Percentiles rank a stretch among this genome's conserved stretches.
These are phyloP conservation scores for Wickerhamiella brachini DNA, from an alignment of 805 yeast species.

Conservation along the genomic window DNA sequence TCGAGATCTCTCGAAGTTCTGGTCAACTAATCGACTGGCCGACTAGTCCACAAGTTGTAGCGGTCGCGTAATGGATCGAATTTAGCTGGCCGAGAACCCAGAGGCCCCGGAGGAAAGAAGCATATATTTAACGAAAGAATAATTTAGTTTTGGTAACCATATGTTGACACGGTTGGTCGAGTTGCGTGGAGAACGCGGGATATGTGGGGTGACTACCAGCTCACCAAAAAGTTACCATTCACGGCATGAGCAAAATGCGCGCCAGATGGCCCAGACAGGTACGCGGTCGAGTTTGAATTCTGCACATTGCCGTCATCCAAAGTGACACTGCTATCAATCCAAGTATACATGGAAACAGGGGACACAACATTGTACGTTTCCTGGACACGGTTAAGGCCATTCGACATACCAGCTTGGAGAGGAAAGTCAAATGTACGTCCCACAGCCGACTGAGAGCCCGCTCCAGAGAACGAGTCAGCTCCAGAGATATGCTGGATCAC, in stretches of 20 bases:
- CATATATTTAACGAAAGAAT: background rate
- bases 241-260: conserved; percentile 5
- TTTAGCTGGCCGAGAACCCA: no score
- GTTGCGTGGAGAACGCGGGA: no score
- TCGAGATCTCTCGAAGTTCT: no score
- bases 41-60: no score
- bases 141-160: no score
- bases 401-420: conserved; percentile 7
- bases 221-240: background rate
- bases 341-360: conserved; percentile 4
- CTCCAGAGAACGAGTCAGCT: conserved; percentile 8
- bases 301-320: conserved; percentile 4
- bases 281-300: conserved; percentile 7
- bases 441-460: background rate
- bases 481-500: conserved; percentile 13
- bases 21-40: no score
- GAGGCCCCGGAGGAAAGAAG: no score
- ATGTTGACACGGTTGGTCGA: no score
- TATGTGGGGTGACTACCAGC: background rate
- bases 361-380: conserved; percentile 7
- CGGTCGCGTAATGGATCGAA: no score
- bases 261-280: conserved; percentile 6
- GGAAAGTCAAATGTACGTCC: conserved; percentile 7
- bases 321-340: conserved; percentile 14
- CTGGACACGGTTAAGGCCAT: conserved; percentile 10